These are phyloP conservation scores for Nitzschia putrida DNA, from an alignment of 108 stramenopile genomes.

Conservation along the genomic window DNA sequence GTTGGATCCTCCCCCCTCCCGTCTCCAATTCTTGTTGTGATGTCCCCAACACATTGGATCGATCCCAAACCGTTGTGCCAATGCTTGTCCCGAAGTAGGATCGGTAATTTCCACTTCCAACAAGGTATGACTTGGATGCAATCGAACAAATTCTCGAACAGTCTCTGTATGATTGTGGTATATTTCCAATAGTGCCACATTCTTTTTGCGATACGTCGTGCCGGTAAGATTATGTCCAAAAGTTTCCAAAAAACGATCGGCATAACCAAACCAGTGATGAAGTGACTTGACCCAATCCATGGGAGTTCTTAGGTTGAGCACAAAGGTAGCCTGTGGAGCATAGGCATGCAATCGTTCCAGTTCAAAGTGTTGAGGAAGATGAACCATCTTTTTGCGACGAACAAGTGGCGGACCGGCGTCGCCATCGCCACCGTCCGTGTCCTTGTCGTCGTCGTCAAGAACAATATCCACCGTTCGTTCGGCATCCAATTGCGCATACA, in stretches of 20 bases:
- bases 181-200: conserved; percentile 12
- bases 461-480: neutral
- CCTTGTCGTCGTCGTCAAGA: no score
- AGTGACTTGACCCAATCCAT: conserved; percentile 27
- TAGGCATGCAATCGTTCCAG: conserved; percentile 36
- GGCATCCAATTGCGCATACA: conserved; percentile 34
- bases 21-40: conserved; percentile 13
- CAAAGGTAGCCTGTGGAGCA: conserved; percentile 41
- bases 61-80: conserved; percentile 15
- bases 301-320: conserved; percentile 33
- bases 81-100: conserved; percentile 6
- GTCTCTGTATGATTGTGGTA: conserved; percentile 15
- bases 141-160: conserved; percentile 23
- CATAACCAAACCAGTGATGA: conserved; percentile 13
- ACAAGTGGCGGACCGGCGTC: no score
- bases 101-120: conserved; percentile 30
- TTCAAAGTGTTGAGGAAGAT: conserved; percentile 37
- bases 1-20: neutral
- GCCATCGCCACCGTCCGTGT: no score
- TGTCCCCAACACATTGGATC: conserved; percentile 9
- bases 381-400: neutral
- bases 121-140: conserved; percentile 24
- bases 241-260: conserved; percentile 6
- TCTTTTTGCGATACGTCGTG: neutral
- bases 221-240: neutral